Base-by-base conservation (phyloP, 2,329 filamentous ascomycete genomes). In the Aplosporella prunicola region DNA sequence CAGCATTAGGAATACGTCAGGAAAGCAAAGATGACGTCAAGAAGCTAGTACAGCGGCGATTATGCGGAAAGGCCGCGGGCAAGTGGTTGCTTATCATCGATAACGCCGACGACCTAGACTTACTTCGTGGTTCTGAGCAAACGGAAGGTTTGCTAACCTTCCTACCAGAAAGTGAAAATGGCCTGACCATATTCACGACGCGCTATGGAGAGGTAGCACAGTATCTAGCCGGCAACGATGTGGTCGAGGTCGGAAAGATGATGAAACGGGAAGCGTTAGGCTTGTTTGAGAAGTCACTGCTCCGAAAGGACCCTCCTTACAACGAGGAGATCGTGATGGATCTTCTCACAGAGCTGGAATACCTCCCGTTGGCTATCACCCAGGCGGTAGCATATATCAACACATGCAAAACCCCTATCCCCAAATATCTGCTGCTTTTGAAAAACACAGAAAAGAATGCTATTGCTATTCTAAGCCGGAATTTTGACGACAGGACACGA, bases 381-480 rank as follows among this genome's bases (percentile, higher is more conserved):
- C 41, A 47, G 20, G 45, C 45, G 18, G 41, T 32, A 26, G 45
- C 42, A 6, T 66, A 53, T 35, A 57, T 67, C 37, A 51, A 51
- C 33, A 44, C 45, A 14, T 59, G 47, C 35, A 32, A 43, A 13
- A 45, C 37, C 23, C 32, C 41, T 26, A 20, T 48, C 13, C 14
- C 10, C 9, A 22, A 33, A 35, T 49, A 44, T 40, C 32, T 41
- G 3, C 15, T 29, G 20, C 40, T 51, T 14, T 45, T 58, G 4
- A 39, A 46, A 17, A 35, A 48, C 9, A 39, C 47, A 24, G 51
- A 52, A 29, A 37, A 47, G 16, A 47, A 55, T 17, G 33, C 45
- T 4, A 43, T 57, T 8, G 46, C 56, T 5, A 42, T 62, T 14
- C 42, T 61, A 5, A 56, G 45, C 32, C 35, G 48, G 44, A 48